phyloP scores from a whole-genome alignment of 2,329 filamentous ascomycete species.

The Claviceps purpurea region DNA sequence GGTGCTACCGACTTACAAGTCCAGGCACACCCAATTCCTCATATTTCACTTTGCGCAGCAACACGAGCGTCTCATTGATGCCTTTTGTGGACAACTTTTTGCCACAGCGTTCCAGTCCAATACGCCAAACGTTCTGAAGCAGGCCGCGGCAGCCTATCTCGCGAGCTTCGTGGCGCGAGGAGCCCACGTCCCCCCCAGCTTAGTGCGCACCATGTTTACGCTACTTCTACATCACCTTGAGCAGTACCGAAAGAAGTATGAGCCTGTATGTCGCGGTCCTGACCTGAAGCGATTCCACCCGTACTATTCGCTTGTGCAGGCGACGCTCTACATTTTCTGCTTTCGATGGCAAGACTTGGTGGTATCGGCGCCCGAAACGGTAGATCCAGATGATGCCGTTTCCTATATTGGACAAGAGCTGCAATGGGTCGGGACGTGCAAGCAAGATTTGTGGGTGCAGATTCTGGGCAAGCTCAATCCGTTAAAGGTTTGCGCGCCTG shows the following conservation, averaged over 20 bases:
- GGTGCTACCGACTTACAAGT: slow-evolving; percentile 82
- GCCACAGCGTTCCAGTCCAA: slow-evolving; percentile 39
- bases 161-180: slow-evolving; percentile 90
- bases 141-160: slow-evolving; percentile 82
- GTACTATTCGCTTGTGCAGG: slow-evolving; percentile 83
- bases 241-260: slow-evolving; percentile 57
- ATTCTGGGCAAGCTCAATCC: slow-evolving; percentile 87
- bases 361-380: slow-evolving; percentile 42
- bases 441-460: slow-evolving; percentile 59
- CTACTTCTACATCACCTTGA: slow-evolving; percentile 69
- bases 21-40: slow-evolving; percentile 87
- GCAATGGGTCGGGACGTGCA: slow-evolving; percentile 61
- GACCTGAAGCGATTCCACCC: slow-evolving; percentile 72
- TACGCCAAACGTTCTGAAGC: slow-evolving; percentile 59
- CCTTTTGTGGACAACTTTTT: slow-evolving; percentile 64
- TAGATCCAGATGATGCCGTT: slow-evolving; percentile 48
- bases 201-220: slow-evolving; percentile 72
- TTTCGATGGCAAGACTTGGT: slow-evolving; percentile 94
- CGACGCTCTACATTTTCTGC: slow-evolving; percentile 87
- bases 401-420: slow-evolving; percentile 58
- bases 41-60: slow-evolving; percentile 90
- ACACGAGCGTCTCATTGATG: slow-evolving; percentile 63
- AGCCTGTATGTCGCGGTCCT: slow-evolving; percentile 64
- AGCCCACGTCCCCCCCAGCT: slow-evolving; percentile 59
- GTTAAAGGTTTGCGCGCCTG: slow-evolving; percentile 82